Base-by-base conservation (phyloP, 2,329 filamentous ascomycete genomes). In the Dactylellina drechsleri region DNA sequence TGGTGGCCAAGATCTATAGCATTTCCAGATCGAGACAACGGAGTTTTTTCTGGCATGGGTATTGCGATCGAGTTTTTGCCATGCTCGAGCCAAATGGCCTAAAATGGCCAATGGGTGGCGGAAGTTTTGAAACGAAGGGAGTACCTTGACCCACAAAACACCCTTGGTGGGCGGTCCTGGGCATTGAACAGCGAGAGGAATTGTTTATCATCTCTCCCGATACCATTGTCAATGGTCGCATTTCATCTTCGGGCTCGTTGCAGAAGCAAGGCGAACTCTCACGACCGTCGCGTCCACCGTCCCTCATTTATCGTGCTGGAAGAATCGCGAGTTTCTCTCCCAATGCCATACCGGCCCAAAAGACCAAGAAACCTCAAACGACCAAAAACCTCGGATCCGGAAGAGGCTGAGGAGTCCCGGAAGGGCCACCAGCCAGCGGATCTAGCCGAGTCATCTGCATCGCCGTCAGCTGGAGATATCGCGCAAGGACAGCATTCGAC, bases 141-240 rank as follows among this genome's bases (percentile, higher is more conserved):
- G 56, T 74, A 68, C 62, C 62, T 68, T 62, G 47, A 70, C 62
- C 62, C 28, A 58, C 64, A 74, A 56, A 67, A 47, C n/a, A 52
- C 61, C 62, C 56, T 66, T 67, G 61, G 50, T 67, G 23, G 53
- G 62, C 57, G 66, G 45, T 18, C 52, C 41, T 49, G 18, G 62
- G 53, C 47, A 57, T 62, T 57, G 23, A 45, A 8, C 49, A 56
- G 43, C 28, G 56, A 41, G 49, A 36, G 52, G 16, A 43, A 56
- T 73, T 62, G 57, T 75, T 75, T 74, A 67, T 68, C 71, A 75
- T 75, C 64, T 74, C 58, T 31, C 40, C 57, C 56, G 62, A 73
- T 54, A 65, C 68, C 52, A 59, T 36, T 54, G 52, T 66, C 70
- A 31, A 49, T 47, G 28, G 23, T 61, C 60, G 60, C 40, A 54